A percentile compares a stretch with the other conserved stretches of the same genome.
phyloP scores from a whole-genome alignment of 2,329 filamentous ascomycete species.

The Phoma herbarum region DNA sequence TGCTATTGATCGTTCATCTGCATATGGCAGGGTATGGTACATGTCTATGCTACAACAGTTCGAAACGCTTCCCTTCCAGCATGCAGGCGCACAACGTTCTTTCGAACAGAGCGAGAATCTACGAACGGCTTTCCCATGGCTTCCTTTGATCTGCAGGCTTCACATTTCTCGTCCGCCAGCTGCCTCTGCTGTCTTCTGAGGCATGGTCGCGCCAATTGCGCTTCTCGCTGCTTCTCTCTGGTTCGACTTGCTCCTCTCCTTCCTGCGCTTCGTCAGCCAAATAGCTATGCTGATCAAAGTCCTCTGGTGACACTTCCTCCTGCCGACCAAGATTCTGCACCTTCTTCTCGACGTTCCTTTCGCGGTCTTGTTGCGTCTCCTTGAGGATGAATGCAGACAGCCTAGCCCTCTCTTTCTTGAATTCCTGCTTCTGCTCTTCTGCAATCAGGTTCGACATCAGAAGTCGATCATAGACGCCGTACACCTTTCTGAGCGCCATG shows the following conservation, averaged over 20 bases:
- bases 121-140: slow-evolving; percentile 17
- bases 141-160: slow-evolving; percentile 28
- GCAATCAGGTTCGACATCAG: slow-evolving; percentile 41
- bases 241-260: neutral
- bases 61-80: neutral
- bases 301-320: slow-evolving; percentile 7
- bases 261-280: slow-evolving; percentile 10
- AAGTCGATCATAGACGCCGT: slow-evolving; percentile 45
- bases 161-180: slow-evolving; percentile 29
- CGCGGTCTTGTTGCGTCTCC: slow-evolving; percentile 11
- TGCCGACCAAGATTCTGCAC: neutral
- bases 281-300: slow-evolving; percentile 27
- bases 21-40: slow-evolving; percentile 16
- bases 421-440: slow-evolving; percentile 40
- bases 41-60: slow-evolving; percentile 10
- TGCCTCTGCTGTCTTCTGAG: slow-evolving; percentile 3
- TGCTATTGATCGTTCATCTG: slow-evolving; percentile 5
- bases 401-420: slow-evolving; percentile 38
- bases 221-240: neutral
- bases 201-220: slow-evolving; percentile 7
- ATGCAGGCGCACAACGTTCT: neutral
- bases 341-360: neutral
- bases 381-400: slow-evolving; percentile 37
- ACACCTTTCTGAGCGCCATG: slow-evolving; percentile 36
- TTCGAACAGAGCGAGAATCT: neutral